Evolutionary conservation across 139 green algal genomes (phyloP).

Genomic region (Yamagishiella unicocca): DNA sequence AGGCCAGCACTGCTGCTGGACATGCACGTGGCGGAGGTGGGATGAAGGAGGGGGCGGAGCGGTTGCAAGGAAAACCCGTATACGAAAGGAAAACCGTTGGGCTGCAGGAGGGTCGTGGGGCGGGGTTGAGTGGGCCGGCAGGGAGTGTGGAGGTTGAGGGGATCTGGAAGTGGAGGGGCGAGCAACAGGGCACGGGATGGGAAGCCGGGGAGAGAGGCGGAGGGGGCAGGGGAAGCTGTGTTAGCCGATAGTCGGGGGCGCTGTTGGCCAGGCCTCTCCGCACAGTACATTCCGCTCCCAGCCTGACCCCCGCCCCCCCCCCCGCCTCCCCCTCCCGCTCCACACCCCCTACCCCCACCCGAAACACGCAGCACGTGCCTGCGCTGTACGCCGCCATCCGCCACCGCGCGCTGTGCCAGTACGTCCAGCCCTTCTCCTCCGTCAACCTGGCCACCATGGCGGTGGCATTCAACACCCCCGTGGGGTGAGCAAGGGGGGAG

Average conservation of each 20-base stretch:
- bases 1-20: slow-evolving; percentile 78
- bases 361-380: slow-evolving; percentile 69
- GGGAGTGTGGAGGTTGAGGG: background rate
- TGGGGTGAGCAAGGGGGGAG: slow-evolving; percentile 45
- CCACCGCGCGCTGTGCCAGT: slow-evolving; percentile 89
- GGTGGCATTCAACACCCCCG: slow-evolving; percentile 72
- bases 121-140: background rate
- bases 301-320: background rate
- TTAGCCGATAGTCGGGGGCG: too few relatives aligned
- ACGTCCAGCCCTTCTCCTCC: slow-evolving; percentile 86
- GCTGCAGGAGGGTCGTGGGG: too few relatives aligned
- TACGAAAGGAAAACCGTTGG: too few relatives aligned
- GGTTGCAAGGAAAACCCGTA: too few relatives aligned
- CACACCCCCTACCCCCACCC: background rate
- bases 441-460: slow-evolving; percentile 89
- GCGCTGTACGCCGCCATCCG: slow-evolving; percentile 78
- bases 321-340: background rate
- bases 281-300: background rate
- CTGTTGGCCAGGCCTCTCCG: too few relatives aligned
- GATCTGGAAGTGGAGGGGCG: background rate
- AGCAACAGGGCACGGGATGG: too few relatives aligned
- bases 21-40: slow-evolving; percentile 73
- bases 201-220: background rate
- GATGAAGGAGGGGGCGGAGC: too few relatives aligned
- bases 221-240: background rate